Base-by-base conservation (phyloP, 2,329 filamentous ascomycete genomes). In the Fusarium caatingaense region DNA sequence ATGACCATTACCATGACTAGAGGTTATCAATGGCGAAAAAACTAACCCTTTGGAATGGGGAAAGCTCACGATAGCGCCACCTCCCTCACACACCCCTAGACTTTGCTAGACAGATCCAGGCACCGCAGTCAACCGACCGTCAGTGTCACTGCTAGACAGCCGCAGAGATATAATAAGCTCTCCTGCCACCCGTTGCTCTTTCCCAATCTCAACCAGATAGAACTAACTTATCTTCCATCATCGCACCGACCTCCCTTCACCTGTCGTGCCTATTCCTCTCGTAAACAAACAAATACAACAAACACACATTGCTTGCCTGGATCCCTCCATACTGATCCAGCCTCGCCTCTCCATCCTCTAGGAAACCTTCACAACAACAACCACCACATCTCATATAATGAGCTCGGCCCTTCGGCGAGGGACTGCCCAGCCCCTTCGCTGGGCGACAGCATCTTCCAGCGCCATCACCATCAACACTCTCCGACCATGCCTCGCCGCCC, bases 331-430 rank as follows among this genome's bases (percentile, higher is more conserved):
- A 50, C 50, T 20, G 68, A 68, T 71, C 63, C 67, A 58, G 44
- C 21, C 37, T 63, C 41, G 34, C n/a, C 25, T 59, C 34, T 54
- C 34, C 56, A 55, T 40, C 44, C 40, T 56, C 40, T 70, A 56
- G 53, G 62, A 37, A 37, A 57, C 25, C 54, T 13, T 45, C 41
- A 30, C 34, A 47, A 28, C 34, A 9, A 49, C 27, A 30, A 62
- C 30, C 37, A 69, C 55, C 46, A 30, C 59, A 59, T 59, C 47
- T 60, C 40, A 55, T 59, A 75, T 61, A 72, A 75, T 75, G 73
- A 75, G 70, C 69, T 60, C 56, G 48, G 73, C 71, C 56, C 73
- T 72, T 65, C 62, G 73, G 56, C 73, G 73, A 74, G 73, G 72
- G 60, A 68, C 73, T 44, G 69, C 61, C 64, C 70, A 63, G 62